Percentiles rank a stretch among this genome's conserved stretches.
Conservation (phyloP, 2,329 filamentous ascomycete genomes). For the Cordyceps javanica region DNA sequence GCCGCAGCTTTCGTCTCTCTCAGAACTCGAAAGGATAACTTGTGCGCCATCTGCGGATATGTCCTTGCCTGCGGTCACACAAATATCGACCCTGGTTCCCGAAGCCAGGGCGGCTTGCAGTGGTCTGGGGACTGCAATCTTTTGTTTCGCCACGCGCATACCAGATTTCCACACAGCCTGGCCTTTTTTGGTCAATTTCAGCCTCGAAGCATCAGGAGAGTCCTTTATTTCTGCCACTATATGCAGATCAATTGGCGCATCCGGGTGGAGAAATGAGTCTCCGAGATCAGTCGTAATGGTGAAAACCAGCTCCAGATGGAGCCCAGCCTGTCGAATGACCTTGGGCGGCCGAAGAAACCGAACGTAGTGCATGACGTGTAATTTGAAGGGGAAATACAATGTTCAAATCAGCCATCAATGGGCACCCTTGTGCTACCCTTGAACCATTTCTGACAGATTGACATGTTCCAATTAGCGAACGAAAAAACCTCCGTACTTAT, state of each 20-base stretch:
- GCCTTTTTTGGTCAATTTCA: slow-evolving; percentile 21
- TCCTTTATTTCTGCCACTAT: slow-evolving; percentile 26
- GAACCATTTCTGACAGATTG: background rate
- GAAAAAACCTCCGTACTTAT: too few relatives aligned
- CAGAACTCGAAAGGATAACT: slow-evolving; percentile 19
- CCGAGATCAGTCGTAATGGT: slow-evolving; percentile 53
- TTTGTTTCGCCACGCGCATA: slow-evolving; percentile 35
- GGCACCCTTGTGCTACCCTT: background rate
- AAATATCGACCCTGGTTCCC: slow-evolving; percentile 23
- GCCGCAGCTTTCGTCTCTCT: slow-evolving; percentile 20
- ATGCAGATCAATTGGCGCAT: slow-evolving; percentile 37
- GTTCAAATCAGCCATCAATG: background rate
- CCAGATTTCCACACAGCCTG: slow-evolving; percentile 27
- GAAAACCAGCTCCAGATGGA: slow-evolving; percentile 39
- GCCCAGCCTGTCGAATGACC: slow-evolving; percentile 23
- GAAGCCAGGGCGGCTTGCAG: slow-evolving; percentile 21
- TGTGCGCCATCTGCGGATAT: slow-evolving; percentile 22
- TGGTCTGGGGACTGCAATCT: slow-evolving; percentile 22
- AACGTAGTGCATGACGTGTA: slow-evolving; percentile 49
- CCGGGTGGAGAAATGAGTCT: slow-evolving; percentile 46
- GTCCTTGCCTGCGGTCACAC: slow-evolving; percentile 22
- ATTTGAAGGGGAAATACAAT: too few relatives aligned
- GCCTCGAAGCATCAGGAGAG: slow-evolving; percentile 18
- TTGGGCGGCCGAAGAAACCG: slow-evolving; percentile 44
- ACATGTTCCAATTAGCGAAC: background rate